These are phyloP conservation scores for Flaveria bidentis DNA, from an alignment of 129 eudicot species.

Conservation along the genomic window DNA sequence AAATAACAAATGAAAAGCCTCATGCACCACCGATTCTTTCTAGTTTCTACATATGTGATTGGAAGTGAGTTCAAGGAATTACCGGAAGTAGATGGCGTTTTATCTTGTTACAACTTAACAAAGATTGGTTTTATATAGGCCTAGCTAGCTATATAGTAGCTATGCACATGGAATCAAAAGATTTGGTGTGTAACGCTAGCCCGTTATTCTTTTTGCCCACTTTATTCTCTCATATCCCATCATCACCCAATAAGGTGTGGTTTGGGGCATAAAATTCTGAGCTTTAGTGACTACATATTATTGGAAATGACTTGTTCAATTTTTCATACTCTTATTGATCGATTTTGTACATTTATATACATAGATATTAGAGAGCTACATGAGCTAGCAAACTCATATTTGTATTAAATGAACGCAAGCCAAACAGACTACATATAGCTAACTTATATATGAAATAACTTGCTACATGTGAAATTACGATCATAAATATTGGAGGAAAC, in stretches of 20 bases:
- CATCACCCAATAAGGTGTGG: conserved; percentile 29
- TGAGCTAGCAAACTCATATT: neutral
- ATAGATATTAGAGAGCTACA: no score
- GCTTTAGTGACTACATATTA: conserved; percentile 23
- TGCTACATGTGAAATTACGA: no score
- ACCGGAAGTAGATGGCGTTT: conserved; percentile 32
- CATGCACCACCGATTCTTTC: conserved; percentile 32
- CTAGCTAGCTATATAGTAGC: conserved; percentile 18
- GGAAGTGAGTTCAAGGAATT: conserved; percentile 26
- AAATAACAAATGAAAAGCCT: conserved; percentile 30
- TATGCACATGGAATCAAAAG: conserved; percentile 31
- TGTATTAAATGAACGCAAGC: no score
- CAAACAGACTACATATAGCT: no score
- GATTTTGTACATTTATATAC: no score
- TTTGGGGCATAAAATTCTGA: conserved; percentile 28
- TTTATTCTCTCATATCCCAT: conserved; percentile 35
- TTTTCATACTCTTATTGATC: neutral
- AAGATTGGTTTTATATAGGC: conserved; percentile 20
- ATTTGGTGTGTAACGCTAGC: conserved; percentile 23
- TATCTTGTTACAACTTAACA: conserved; percentile 28
- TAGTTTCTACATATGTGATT: conserved; percentile 20
- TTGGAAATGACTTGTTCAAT: conserved; percentile 20
- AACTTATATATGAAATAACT: no score
- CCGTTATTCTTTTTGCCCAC: conserved; percentile 24
- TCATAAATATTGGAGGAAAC: no score